phyloP scores from a whole-genome alignment of 352 stramenopile species.

The Peronospora tabacina region DNA sequence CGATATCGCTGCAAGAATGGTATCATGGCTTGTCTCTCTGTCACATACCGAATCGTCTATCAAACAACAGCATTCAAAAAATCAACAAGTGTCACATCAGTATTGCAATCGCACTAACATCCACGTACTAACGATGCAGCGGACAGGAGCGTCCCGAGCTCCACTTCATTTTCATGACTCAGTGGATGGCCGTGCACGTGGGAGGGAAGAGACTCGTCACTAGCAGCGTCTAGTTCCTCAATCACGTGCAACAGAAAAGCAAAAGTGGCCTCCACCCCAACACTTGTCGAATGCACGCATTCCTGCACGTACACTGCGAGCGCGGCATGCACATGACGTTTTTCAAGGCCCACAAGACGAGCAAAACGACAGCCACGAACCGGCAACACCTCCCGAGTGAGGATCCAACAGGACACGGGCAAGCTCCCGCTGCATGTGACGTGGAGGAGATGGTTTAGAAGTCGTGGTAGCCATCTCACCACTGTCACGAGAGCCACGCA shows the following conservation, averaged over 20 bases:
- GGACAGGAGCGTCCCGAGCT: constrained; percentile 63
- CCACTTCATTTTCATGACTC: constrained; percentile 48
- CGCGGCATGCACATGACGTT: neutral
- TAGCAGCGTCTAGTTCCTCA: constrained; percentile 51
- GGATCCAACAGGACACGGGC: constrained; percentile 24
- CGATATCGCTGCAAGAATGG: constrained; percentile 46
- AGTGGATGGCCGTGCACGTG: constrained; percentile 24
- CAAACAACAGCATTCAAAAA: neutral
- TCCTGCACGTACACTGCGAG: constrained; percentile 56
- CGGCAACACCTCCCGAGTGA: constrained; percentile 24
- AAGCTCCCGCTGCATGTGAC: constrained; percentile 27
- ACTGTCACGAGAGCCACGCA: no score
- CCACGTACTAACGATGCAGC: constrained; percentile 42
- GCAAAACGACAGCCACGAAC: constrained; percentile 12
- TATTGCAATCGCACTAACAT: neutral
- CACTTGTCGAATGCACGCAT: constrained; percentile 59
- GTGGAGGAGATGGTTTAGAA: constrained; percentile 1
- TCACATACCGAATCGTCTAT: constrained; percentile 71
- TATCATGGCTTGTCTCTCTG: constrained; percentile 52
- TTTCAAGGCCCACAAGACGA: neutral
- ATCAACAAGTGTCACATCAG: neutral
- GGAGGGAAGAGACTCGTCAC: constrained; percentile 29
- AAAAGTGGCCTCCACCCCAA: constrained; percentile 49
- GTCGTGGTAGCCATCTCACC: constrained; percentile 15
- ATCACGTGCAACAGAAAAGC: constrained; percentile 60